Conservation (phyloP, 176 grass and related monocot genomes). For the Stipa capillata region DNA sequence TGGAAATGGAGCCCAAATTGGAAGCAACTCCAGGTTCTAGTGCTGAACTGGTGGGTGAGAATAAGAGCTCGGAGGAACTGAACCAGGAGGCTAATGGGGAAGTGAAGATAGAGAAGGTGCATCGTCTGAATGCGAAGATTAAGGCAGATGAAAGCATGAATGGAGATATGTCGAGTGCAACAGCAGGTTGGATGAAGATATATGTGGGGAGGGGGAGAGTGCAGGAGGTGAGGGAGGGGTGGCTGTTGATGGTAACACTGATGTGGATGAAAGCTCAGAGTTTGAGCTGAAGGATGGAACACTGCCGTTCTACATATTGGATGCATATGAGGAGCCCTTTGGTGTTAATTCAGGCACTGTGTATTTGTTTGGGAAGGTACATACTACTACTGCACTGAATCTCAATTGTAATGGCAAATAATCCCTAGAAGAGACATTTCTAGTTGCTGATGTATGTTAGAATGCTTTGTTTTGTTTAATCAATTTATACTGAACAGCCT, state of each 20-base stretch:
- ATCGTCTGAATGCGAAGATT: conserved; percentile 55
- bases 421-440: not conserved
- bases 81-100: conserved; percentile 31
- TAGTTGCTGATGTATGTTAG: not conserved
- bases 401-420: not conserved
- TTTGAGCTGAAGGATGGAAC: conserved; percentile 68
- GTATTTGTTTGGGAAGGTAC: conserved; percentile 96
- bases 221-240: conserved; percentile 25
- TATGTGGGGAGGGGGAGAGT: conserved; percentile 35
- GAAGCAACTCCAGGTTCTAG: conserved; percentile 19
- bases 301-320: conserved; percentile 87
- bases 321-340: conserved; percentile 91
- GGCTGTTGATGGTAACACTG: conserved; percentile 19
- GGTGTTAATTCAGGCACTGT: conserved; percentile 75
- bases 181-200: conserved; percentile 62
- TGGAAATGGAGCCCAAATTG: conserved; percentile 20
- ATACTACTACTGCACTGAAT: not conserved
- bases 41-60: conserved; percentile 4
- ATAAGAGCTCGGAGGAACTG: conserved; percentile 16
- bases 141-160: conserved; percentile 38
- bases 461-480: not conserved
- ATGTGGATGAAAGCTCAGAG: conserved; percentile 59
- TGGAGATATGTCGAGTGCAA: conserved; percentile 34
- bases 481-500: not conserved
- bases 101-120: conserved; percentile 42